Evolutionary conservation across 805 yeast species (phyloP).

Genomic region (Lipomyces starkeyi): DNA sequence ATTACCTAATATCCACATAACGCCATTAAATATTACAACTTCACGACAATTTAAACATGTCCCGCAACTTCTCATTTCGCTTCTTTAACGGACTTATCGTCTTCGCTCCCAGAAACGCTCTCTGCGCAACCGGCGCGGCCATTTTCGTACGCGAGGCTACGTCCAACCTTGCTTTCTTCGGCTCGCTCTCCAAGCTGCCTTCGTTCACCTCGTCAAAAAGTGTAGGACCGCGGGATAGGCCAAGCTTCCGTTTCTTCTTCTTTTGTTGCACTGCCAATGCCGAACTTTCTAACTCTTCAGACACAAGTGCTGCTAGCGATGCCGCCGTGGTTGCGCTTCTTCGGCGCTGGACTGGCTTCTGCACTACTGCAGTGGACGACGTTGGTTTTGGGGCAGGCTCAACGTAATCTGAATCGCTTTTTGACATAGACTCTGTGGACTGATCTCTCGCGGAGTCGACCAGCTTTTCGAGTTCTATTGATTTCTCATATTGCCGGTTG

Average conservation of each 20-base stretch:
- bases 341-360: neutral
- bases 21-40: neutral
- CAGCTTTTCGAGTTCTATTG: neutral
- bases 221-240: constrained; percentile 15
- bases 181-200: constrained; percentile 5
- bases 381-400: neutral
- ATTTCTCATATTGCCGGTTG: constrained; percentile 6
- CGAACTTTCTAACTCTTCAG: constrained; percentile 21
- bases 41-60: constrained; percentile 27
- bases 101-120: constrained; percentile 21
- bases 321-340: constrained; percentile 16
- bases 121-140: constrained; percentile 29
- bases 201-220: constrained; percentile 25
- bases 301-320: constrained; percentile 25
- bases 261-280: constrained; percentile 12
- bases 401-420: neutral
- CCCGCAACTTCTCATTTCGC: constrained; percentile 30
- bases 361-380: neutral
- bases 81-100: constrained; percentile 35
- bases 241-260: constrained; percentile 32
- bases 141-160: constrained; percentile 11
- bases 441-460: neutral
- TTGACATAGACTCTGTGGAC: neutral
- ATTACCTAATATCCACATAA: neutral
- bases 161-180: constrained; percentile 8